Evolutionary conservation across 352 stramenopile species (phyloP).

Genomic region (Globisporangium nunn): DNA sequence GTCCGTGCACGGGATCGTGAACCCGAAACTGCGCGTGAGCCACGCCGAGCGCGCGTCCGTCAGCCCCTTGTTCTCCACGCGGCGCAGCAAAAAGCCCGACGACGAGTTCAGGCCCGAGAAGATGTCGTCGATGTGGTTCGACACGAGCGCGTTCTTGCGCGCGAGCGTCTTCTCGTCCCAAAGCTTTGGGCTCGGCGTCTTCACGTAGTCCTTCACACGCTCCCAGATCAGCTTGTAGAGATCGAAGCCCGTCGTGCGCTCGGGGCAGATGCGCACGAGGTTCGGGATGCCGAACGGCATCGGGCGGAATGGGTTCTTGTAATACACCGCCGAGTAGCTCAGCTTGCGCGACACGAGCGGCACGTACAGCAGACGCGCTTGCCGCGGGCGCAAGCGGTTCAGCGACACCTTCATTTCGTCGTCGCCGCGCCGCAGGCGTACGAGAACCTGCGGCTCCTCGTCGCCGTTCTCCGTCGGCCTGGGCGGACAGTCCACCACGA

Average conservation of each 20-base stretch:
- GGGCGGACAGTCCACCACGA: slow-evolving; percentile 42
- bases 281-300: slow-evolving; percentile 83
- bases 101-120: slow-evolving; percentile 69
- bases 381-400: slow-evolving; percentile 54
- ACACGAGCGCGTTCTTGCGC: slow-evolving; percentile 27
- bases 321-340: slow-evolving; percentile 84
- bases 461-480: slow-evolving; percentile 28
- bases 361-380: slow-evolving; percentile 72
- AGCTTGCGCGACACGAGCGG: slow-evolving; percentile 79
- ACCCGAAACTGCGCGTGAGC: slow-evolving; percentile 76
- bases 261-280: slow-evolving; percentile 79
- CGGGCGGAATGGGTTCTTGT: slow-evolving; percentile 85
- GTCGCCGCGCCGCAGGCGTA: slow-evolving; percentile 59
- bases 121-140: slow-evolving; percentile 75
- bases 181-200: slow-evolving; percentile 26
- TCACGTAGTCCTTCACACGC: slow-evolving; percentile 77
- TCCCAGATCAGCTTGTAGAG: slow-evolving; percentile 81
- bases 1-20: slow-evolving; percentile 71
- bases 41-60: slow-evolving; percentile 74
- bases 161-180: slow-evolving; percentile 27
- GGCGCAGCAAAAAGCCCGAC: slow-evolving; percentile 72
- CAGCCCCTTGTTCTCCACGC: slow-evolving; percentile 78
- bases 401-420: slow-evolving; percentile 70
- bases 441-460: slow-evolving; percentile 39
- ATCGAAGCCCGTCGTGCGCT: slow-evolving; percentile 69